Evolutionary conservation across 1,139 yeast genomes (phyloP), one percentile per base, ranked within the genome.

Genomic region (Saccharomyces hybrid): DNA sequence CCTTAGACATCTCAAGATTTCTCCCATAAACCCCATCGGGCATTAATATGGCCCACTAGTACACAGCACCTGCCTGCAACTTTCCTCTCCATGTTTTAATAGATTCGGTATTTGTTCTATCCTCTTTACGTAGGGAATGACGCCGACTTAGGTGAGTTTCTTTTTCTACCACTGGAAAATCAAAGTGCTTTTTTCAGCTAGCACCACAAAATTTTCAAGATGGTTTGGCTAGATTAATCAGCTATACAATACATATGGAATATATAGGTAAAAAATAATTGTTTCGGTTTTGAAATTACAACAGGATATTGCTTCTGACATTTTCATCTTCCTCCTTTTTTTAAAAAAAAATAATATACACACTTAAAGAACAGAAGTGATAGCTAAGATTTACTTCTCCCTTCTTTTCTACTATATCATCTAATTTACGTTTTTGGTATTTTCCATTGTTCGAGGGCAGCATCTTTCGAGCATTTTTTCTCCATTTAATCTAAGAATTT

Each of bases 201-300:
- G 44, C 44, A 38, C 44, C 44, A 38, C 44, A 38, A 38, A 38
- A 38, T 38, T 38, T 38, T 38, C 25, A 38, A 38, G 44, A 38
- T 38, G 44, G 42, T 11, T 13, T 16, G 44, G 26, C 25, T 38
- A 8, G 25, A 5, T 38, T 9, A 38, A 16, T 38, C 25, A 9
- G 11, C n/a, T 38, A 1, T 38, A 38, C 44, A 38, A 16, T 38
- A 38, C 11, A 8, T 34, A 34, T 16, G 3, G 25, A 11, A 8
- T 38, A 38, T 38, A 38, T 38, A 38, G n/a, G 13, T 38, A 4
- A 38, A 8, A 16, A 38, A 38, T 13, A 34, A 16, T 16, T 3
- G 16, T 19, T 14, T 3, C 4, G 23, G 25, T 5, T 16, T 16
- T 38, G 11, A 19, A 38, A 38, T 5, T 13, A 38, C 44, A 38